Percentiles rank a stretch among this genome's conserved stretches.
Conservation (phyloP, 495 filamentous ascomycete species). For the Podospora comata region DNA sequence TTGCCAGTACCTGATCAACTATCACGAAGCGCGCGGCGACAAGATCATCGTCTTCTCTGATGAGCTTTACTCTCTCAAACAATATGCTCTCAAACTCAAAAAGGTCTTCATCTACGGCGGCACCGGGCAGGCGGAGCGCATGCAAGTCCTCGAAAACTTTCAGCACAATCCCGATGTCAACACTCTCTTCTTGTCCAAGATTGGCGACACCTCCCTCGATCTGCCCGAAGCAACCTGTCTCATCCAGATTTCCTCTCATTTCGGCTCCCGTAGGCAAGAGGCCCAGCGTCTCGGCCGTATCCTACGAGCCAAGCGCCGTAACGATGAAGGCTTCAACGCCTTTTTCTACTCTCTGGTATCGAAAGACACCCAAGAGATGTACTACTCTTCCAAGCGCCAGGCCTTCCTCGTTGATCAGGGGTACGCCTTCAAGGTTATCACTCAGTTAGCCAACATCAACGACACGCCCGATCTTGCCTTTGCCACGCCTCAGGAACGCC, state of each 20-base stretch:
- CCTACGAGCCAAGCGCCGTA: constrained; percentile 89
- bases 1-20: constrained; percentile 94
- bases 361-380: constrained; percentile 98
- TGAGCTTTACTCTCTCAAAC: constrained; percentile 90
- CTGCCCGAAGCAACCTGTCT: constrained; percentile 94
- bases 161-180: constrained; percentile 91
- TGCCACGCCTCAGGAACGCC: constrained; percentile 72
- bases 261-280: constrained; percentile 95
- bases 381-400: constrained; percentile 93
- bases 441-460: constrained; percentile 88
- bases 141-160: constrained; percentile 91
- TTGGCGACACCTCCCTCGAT: constrained; percentile 96
- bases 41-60: constrained; percentile 99
- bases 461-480: constrained; percentile 77
- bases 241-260: constrained; percentile 98
- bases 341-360: constrained; percentile 98
- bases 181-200: constrained; percentile 96
- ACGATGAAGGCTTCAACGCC: constrained; percentile 98
- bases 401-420: constrained; percentile 98
- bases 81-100: constrained; percentile 76
- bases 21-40: constrained; percentile 92
- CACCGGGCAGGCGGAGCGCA: constrained; percentile 80
- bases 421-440: constrained; percentile 99
- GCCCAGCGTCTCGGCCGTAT: constrained; percentile 94
- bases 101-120: constrained; percentile 94